Percentiles rank a stretch among this genome's conserved stretches.
Evolutionary conservation across 2,329 filamentous ascomycete species (phyloP).

Genomic region (Sphaerulina populicola): DNA sequence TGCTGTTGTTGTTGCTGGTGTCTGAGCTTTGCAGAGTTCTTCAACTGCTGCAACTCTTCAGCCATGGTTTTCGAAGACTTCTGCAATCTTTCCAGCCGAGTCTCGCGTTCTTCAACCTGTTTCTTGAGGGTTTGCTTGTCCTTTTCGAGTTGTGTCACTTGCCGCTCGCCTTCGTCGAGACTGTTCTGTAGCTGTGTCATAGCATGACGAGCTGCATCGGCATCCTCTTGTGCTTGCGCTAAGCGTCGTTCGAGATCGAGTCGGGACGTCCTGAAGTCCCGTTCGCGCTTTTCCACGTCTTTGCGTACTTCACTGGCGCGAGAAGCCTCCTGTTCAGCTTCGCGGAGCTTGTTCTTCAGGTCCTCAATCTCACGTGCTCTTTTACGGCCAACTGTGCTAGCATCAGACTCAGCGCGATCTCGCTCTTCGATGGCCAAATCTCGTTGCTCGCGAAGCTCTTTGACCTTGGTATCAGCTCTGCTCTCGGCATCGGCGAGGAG

Average conservation of each 20-base stretch:
- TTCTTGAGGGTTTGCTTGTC: constrained; percentile 52
- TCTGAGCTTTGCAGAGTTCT: constrained; percentile 31
- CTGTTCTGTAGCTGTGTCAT: constrained; percentile 71
- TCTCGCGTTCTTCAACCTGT: constrained; percentile 15
- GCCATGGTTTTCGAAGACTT: constrained; percentile 56
- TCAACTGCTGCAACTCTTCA: constrained; percentile 49
- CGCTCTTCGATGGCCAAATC: constrained; percentile 89
- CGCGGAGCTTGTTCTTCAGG: constrained; percentile 65
- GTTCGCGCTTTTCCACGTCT: constrained; percentile 64
- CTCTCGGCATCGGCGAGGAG: constrained; percentile 80
- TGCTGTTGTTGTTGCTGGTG: not conserved
- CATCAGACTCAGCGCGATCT: constrained; percentile 85
- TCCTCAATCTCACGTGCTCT: constrained; percentile 81
- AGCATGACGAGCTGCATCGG: constrained; percentile 64
- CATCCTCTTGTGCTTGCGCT: constrained; percentile 62
- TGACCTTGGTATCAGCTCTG: constrained; percentile 68
- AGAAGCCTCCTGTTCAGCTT: constrained; percentile 70
- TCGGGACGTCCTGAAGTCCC: constrained; percentile 63
- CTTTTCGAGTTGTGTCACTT: constrained; percentile 73
- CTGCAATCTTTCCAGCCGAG: constrained; percentile 36
- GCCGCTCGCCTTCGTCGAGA: constrained; percentile 78
- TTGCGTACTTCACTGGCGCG: constrained; percentile 65
- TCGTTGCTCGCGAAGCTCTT: constrained; percentile 81
- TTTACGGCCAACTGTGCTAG: constrained; percentile 65
- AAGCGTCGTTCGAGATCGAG: constrained; percentile 68